Base-by-base conservation (phyloP, 352 stramenopile species). In the Globisporangium lucens region DNA sequence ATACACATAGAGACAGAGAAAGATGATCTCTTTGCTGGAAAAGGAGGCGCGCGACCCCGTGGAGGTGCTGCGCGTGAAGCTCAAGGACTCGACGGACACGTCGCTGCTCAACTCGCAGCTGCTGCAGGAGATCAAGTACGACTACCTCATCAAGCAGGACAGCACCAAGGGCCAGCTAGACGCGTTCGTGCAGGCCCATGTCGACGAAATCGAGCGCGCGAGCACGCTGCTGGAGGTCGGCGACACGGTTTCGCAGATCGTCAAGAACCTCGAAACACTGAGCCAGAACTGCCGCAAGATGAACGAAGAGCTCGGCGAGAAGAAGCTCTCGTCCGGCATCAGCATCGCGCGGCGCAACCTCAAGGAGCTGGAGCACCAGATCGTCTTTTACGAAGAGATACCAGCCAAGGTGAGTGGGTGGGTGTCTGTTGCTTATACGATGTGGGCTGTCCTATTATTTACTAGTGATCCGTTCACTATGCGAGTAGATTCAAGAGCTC, bases 141-240 rank as follows among this genome's bases (percentile, higher is more conserved):
- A 93, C 71, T 94, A 95, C 56, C 12, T 84, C 51, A 65, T 66
- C 36, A 92, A 93, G 65, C 84, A 93, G 56, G 79, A 91, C 69
- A 87, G 61, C 69, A 92, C 82, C 30, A 92, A 89, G 36, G 85
- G 80, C 0, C 82, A 94, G 65, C 70, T 95, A 24, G 79, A 85
- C 59, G 75, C 77, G 0, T 93, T 90, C 56, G 82, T 91, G 12
- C 82, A 93, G 68, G 76, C 83, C 27, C 85, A 89, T 66, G 87
- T 95, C 27, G 88, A 93, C 59, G 88, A 95, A 61, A 93, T 95
- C 66, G 86, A 95, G 78, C 83, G 85, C 43, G 87, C 87, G 41
- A 93, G 76, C 24, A 61, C 71, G 35, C 71, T 95, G 57, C 78
- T 95, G 17, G 84, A 89, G 56, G 79, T 91, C 38, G 77, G 91